phyloP scores from a whole-genome alignment of 441 rosid species.

The Populus hybrid region DNA sequence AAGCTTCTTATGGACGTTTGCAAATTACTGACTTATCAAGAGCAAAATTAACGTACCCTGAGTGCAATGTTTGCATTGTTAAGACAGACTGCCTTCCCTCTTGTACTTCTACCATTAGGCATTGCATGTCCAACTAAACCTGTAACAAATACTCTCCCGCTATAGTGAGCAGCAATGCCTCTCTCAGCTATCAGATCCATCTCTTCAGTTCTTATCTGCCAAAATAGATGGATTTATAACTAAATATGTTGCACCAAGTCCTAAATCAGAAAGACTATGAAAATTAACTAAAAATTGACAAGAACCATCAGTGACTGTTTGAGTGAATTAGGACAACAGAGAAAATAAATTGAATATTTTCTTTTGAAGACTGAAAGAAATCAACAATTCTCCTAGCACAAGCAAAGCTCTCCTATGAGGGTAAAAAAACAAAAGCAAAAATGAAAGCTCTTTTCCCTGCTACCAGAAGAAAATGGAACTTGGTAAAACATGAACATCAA shows the following conservation, averaged over 20 bases:
- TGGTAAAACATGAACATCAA: slow-evolving; percentile 7
- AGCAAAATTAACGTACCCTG: slow-evolving; percentile 55
- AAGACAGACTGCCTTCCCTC: slow-evolving; percentile 79
- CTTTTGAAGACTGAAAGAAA: background rate
- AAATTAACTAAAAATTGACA: background rate
- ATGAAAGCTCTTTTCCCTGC: background rate
- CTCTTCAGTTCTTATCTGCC: slow-evolving; percentile 95
- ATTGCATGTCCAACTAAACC: slow-evolving; percentile 72
- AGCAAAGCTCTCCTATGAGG: background rate
- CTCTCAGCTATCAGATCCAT: slow-evolving; percentile 96
- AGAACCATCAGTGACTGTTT: slow-evolving; percentile 1
- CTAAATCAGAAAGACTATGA: background rate
- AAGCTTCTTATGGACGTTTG: slow-evolving; percentile 24
- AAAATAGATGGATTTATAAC: slow-evolving; percentile 1
- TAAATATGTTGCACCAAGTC: background rate
- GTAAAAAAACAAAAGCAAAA: slow-evolving; percentile 13
- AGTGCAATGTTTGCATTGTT: slow-evolving; percentile 93
- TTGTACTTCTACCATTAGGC: slow-evolving; percentile 62
- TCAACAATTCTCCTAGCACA: background rate
- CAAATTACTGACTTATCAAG: slow-evolving; percentile 17
- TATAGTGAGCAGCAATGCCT: slow-evolving; percentile 97
- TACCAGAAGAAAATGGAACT: background rate
- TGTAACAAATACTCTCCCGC: slow-evolving; percentile 75
- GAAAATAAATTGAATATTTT: background rate
- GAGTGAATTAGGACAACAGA: background rate